Conservation (phyloP, 2,329 filamentous ascomycete species). For the Juglanconis sp. region DNA sequence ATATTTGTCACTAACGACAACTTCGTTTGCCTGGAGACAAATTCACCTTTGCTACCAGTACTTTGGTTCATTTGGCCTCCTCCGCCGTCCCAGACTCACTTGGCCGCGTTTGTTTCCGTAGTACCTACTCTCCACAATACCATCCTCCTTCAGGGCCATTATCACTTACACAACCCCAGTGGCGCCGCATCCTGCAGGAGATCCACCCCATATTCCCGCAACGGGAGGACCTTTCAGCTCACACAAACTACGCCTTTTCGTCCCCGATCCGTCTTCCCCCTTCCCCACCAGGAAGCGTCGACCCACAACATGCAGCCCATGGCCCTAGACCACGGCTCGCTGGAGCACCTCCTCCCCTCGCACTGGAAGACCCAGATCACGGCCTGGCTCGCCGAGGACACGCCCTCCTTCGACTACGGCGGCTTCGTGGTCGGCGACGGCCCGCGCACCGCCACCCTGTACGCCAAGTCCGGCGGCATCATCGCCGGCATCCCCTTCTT, state of each 20-base stretch:
- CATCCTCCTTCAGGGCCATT: background rate
- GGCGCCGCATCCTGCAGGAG: background rate
- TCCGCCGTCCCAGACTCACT: background rate
- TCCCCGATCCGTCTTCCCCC: background rate
- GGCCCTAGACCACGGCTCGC: slow-evolving; percentile 39
- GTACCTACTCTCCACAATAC: background rate
- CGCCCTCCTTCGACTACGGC: slow-evolving; percentile 93
- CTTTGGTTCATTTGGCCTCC: background rate
- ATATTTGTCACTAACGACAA: background rate
- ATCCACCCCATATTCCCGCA: background rate
- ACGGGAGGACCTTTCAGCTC: background rate
- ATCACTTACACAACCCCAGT: background rate
- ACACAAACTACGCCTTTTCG: background rate
- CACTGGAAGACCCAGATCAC: slow-evolving; percentile 80
- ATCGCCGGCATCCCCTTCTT: slow-evolving; percentile 93
- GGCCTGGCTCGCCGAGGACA: slow-evolving; percentile 92
- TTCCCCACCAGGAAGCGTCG: too few relatives aligned
- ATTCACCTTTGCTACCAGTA: background rate
- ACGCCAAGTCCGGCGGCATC: slow-evolving; percentile 71
- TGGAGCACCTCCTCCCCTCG: slow-evolving; percentile 72
- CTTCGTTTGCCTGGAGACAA: background rate
- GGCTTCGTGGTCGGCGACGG: slow-evolving; percentile 88
- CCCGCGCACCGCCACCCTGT: slow-evolving; percentile 61
- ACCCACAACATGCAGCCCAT: slow-evolving; percentile 10
- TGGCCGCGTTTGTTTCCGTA: too few relatives aligned